Percentiles rank a stretch among this genome's conserved stretches.
Conservation (phyloP, 805 yeast genomes). For the Starmerella roubikii region DNA sequence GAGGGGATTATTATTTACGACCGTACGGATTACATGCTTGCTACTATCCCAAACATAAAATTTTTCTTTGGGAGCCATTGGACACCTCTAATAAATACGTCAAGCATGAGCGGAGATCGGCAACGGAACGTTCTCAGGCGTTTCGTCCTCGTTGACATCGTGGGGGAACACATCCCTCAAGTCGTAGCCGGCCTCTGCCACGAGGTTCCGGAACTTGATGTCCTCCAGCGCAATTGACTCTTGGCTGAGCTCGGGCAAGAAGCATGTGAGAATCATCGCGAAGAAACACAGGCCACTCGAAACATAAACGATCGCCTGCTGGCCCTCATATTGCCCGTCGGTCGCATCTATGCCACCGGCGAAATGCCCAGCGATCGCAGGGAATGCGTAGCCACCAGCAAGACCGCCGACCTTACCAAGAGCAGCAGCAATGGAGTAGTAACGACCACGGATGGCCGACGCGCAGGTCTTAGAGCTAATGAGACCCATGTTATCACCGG, state of each 20-base stretch:
- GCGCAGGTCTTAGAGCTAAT: constrained; percentile 78
- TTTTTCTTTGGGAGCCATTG: no score
- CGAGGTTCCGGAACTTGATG: constrained; percentile 46
- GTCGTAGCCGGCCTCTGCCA: constrained; percentile 59
- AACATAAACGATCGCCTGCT: constrained; percentile 68
- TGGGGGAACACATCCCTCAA: no score
- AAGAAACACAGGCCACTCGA: constrained; percentile 65
- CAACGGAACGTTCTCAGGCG: no score
- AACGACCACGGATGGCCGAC: constrained; percentile 79
- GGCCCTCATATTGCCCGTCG: no score
- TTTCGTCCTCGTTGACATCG: no score
- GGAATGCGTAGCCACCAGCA: constrained; percentile 80
- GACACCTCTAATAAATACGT: no score
- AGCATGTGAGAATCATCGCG: constrained; percentile 53
- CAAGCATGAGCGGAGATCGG: no score
- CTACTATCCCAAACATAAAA: no score
- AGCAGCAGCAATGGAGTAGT: constrained; percentile 86
- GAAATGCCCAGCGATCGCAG: constrained; percentile 51
- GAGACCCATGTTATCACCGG: constrained; percentile 84
- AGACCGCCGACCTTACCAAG: constrained; percentile 87
- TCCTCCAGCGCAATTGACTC: constrained; percentile 73
- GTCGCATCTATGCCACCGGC: constrained; percentile 34
- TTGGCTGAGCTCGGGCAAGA: constrained; percentile 75
- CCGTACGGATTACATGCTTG: no score
- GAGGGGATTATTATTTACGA: no score